Conservation (phyloP, 2,329 filamentous ascomycete species). For the Fusarium sp. region DNA sequence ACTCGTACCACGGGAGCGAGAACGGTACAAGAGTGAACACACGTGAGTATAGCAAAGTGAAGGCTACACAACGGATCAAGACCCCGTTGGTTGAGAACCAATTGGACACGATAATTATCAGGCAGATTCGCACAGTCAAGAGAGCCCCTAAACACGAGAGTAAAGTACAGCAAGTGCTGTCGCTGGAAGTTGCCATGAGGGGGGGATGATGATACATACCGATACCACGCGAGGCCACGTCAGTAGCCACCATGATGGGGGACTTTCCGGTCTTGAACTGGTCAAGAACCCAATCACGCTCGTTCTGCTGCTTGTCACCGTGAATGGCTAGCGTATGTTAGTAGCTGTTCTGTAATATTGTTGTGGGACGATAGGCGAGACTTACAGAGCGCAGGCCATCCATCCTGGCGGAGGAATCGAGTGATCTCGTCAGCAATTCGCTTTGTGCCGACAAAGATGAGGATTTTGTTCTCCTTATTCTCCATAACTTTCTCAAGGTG, state of each 20-base stretch:
- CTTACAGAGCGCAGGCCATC: constrained; percentile 96
- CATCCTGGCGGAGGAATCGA: constrained; percentile 94
- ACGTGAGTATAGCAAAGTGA: constrained; percentile 72
- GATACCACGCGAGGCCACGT: constrained; percentile 99
- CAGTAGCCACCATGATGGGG: constrained; percentile 99
- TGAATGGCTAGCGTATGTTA: constrained; percentile 78
- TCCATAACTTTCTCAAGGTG: constrained; percentile 99
- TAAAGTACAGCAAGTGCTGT: constrained; percentile 76
- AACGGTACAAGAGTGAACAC: constrained; percentile 77
- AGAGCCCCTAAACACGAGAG: constrained; percentile 90
- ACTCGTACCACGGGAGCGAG: constrained; percentile 73
- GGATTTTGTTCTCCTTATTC: constrained; percentile 91
- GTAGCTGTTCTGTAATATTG: constrained; percentile 31
- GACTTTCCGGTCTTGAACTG: constrained; percentile 99
- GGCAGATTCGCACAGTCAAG: constrained; percentile 91
- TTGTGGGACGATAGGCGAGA: constrained; percentile 49
- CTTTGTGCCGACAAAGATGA: constrained; percentile 94
- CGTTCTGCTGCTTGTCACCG: constrained; percentile 99
- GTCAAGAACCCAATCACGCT: constrained; percentile 99
- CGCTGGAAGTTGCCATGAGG: constrained; percentile 66
- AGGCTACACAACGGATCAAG: constrained; percentile 71
- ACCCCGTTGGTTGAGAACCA: constrained; percentile 84
- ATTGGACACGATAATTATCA: constrained; percentile 82
- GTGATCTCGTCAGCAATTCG: constrained; percentile 98
- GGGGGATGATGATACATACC: constrained; percentile 82